Conservation (phyloP, 148 eudicot species). For the Oxyria digyna region DNA sequence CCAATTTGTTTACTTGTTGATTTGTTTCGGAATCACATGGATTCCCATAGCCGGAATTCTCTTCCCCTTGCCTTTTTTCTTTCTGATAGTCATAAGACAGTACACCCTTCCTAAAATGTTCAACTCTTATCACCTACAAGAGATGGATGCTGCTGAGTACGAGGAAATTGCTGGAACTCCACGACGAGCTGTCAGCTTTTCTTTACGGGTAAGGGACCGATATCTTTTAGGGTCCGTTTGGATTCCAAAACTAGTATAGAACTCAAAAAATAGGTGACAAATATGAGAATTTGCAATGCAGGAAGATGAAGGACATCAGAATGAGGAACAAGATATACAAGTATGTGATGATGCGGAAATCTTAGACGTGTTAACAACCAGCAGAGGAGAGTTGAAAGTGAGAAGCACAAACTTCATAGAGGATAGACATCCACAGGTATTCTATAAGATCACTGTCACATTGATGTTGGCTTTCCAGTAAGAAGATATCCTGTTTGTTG, state of each 20-base stretch:
- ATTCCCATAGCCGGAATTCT: slow-evolving; percentile 74
- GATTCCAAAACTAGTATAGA: no score
- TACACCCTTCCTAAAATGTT: slow-evolving; percentile 56
- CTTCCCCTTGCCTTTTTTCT: slow-evolving; percentile 68
- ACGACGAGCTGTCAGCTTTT: slow-evolving; percentile 19
- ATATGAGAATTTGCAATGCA: not conserved
- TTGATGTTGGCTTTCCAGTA: no score
- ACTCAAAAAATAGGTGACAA: not conserved
- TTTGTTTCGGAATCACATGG: slow-evolving; percentile 81
- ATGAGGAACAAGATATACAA: not conserved
- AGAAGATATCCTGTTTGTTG: not conserved
- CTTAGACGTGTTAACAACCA: slow-evolving; percentile 42
- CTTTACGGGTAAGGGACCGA: slow-evolving; percentile 17
- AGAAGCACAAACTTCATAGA: slow-evolving; percentile 22
- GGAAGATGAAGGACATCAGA: slow-evolving; percentile 15
- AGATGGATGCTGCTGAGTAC: slow-evolving; percentile 79
- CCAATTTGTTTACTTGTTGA: slow-evolving; percentile 41
- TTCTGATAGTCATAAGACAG: slow-evolving; percentile 49
- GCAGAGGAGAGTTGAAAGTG: slow-evolving; percentile 48
- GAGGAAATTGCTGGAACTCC: slow-evolving; percentile 51
- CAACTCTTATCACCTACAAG: slow-evolving; percentile 43
- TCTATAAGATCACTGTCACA: not conserved
- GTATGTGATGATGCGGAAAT: slow-evolving; percentile 24
- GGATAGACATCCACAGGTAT: slow-evolving; percentile 26
- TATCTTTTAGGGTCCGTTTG: no score